Percentiles rank a stretch among this genome's conserved stretches.
phyloP scores from a whole-genome alignment of 2,329 filamentous ascomycete species.

The Coniosporium tulheliwenetii region DNA sequence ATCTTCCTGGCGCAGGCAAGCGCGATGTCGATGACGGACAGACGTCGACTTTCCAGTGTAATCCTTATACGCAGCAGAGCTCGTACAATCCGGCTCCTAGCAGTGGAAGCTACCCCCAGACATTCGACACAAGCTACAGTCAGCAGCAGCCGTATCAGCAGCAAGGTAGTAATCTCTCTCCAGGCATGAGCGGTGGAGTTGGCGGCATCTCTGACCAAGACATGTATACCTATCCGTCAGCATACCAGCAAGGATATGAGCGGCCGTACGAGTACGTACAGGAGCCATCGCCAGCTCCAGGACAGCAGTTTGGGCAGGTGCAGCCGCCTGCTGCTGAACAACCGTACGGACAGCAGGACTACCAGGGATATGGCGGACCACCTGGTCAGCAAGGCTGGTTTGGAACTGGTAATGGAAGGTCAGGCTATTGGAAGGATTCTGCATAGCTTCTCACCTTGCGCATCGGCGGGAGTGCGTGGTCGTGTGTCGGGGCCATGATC shows the following conservation, averaged over 20 bases:
- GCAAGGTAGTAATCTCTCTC: background rate
- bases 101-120: background rate
- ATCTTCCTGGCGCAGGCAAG: background rate
- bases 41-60: background rate
- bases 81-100: background rate
- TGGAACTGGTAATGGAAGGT: too few species aligned
- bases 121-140: background rate
- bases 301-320: background rate
- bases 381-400: too few species aligned
- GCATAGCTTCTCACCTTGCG: too few species aligned
- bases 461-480: too few species aligned
- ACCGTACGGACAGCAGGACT: background rate
- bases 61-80: background rate
- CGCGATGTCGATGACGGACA: too few species aligned
- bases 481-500: too few species aligned
- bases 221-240: slow-evolving; percentile 13
- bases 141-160: slow-evolving; percentile 5
- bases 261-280: slow-evolving; percentile 12
- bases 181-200: slow-evolving; percentile 1
- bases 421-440: too few species aligned
- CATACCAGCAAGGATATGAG: slow-evolving; percentile 19
- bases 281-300: background rate
- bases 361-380: background rate
- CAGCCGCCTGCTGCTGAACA: background rate
- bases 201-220: slow-evolving; percentile 13